Evolutionary conservation across 805 yeast genomes (phyloP).

Genomic region (Metschnikowia continentalis): DNA sequence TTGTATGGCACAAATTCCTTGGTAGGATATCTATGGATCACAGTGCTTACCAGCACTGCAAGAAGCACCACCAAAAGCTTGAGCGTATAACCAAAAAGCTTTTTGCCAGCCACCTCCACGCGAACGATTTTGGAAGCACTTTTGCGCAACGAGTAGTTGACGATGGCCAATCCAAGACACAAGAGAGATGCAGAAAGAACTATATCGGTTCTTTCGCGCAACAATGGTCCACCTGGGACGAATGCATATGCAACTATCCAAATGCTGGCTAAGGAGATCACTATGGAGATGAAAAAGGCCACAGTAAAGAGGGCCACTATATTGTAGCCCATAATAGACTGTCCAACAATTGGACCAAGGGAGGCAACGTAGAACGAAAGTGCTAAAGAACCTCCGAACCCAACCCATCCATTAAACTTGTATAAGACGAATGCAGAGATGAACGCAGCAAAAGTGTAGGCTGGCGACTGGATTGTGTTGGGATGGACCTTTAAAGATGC

Average conservation of each 20-base stretch:
- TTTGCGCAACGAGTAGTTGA: constrained; percentile 29
- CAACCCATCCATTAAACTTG: constrained; percentile 59
- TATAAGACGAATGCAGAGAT: constrained; percentile 51
- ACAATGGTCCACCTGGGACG: constrained; percentile 87
- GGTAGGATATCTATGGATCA: constrained; percentile 60
- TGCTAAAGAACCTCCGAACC: constrained; percentile 67
- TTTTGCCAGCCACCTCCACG: constrained; percentile 18
- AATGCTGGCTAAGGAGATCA: constrained; percentile 74
- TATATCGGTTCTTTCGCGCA: constrained; percentile 85
- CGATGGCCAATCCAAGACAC: constrained; percentile 51
- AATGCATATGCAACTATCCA: constrained; percentile 99
- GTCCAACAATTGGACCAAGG: constrained; percentile 56
- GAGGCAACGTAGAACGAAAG: constrained; percentile 60
- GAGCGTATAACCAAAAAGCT: constrained; percentile 20
- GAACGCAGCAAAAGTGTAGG: constrained; percentile 40
- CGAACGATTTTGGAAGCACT: constrained; percentile 21
- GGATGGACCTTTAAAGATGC: constrained; percentile 25
- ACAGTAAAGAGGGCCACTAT: constrained; percentile 52
- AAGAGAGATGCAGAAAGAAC: constrained; percentile 56
- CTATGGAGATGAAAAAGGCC: constrained; percentile 46
- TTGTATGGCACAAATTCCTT: constrained; percentile 54
- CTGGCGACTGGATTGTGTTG: constrained; percentile 18
- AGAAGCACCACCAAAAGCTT: constrained; percentile 42
- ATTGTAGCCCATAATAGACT: constrained; percentile 50
- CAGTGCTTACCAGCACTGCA: constrained; percentile 48